Evolutionary conservation across 2,329 filamentous ascomycete species (phyloP).

Genomic region (Talaromyces sp.): DNA sequence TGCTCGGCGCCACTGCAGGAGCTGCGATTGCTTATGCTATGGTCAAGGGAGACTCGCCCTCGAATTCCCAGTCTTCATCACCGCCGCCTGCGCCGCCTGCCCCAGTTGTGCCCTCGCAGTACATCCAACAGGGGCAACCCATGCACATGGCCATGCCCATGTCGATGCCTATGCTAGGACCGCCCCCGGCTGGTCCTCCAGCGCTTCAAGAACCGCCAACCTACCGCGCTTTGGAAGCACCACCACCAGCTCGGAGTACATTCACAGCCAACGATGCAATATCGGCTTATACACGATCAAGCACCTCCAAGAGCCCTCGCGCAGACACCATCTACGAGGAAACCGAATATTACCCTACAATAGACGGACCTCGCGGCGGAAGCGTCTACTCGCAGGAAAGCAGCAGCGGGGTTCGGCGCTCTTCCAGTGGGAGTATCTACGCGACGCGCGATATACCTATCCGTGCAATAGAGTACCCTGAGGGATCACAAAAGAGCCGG

Average conservation of each 20-base stretch:
- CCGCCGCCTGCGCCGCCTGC: constrained; percentile 19
- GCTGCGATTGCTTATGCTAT: constrained; percentile 73
- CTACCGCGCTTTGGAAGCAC: constrained; percentile 29
- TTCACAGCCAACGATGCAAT: constrained; percentile 23
- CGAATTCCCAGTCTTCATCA: constrained; percentile 20
- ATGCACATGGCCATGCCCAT: constrained; percentile 9
- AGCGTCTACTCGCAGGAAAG: constrained; percentile 23
- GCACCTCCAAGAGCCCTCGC: constrained; percentile 35
- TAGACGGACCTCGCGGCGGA: constrained; percentile 9
- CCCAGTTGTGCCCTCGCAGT: constrained; percentile 10
- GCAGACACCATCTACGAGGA: constrained; percentile 39
- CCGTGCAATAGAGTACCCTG: constrained; percentile 36
- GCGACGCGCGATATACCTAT: constrained; percentile 29
- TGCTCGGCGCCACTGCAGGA: constrained; percentile 74
- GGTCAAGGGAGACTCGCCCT: constrained; percentile 51
- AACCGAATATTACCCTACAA: constrained; percentile 25
- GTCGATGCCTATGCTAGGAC: constrained; percentile 10
- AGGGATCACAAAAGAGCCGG: constrained; percentile 18
- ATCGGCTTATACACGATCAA: constrained; percentile 28
- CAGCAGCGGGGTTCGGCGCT: constrained; percentile 22
- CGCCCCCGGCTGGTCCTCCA: background rate
- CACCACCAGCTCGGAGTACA: constrained; percentile 20
- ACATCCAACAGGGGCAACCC: constrained; percentile 6
- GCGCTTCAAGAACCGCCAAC: constrained; percentile 19
- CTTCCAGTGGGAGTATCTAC: constrained; percentile 35